Conservation (phyloP, 75 land plant species). For the Selaginella moellendorffii region DNA sequence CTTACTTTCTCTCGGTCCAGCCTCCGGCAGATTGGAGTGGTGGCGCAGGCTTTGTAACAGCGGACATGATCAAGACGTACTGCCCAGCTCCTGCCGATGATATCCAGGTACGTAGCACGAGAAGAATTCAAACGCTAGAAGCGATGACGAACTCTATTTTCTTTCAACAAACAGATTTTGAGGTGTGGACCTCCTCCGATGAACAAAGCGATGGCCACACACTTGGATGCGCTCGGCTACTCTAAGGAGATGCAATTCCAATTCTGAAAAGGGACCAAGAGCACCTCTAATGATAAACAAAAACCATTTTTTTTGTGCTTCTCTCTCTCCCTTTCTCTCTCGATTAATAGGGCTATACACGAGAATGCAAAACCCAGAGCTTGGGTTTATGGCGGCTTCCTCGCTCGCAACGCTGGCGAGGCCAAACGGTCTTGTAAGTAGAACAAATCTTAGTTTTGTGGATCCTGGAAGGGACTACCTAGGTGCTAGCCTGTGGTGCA, state of each 20-base stretch:
- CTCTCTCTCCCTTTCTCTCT: too few relatives aligned
- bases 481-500: too few relatives aligned
- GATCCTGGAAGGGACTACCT: too few relatives aligned
- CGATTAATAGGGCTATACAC: too few relatives aligned
- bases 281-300: too few relatives aligned
- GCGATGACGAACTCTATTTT: neutral
- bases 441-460: too few relatives aligned
- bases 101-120: slow-evolving; percentile 40
- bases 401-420: too few relatives aligned
- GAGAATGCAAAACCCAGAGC: too few relatives aligned
- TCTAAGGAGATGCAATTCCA: slow-evolving; percentile 84
- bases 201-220: slow-evolving; percentile 87
- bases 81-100: slow-evolving; percentile 74
- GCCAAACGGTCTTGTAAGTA: too few relatives aligned
- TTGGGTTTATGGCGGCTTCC: too few relatives aligned
- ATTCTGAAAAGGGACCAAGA: slow-evolving; percentile 39
- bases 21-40: slow-evolving; percentile 86
- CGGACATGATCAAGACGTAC: slow-evolving; percentile 70
- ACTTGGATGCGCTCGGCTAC: slow-evolving; percentile 69
- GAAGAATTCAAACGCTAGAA: neutral
- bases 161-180: slow-evolving; percentile 75
- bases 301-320: too few relatives aligned
- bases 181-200: slow-evolving; percentile 92
- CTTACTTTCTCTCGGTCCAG: slow-evolving; percentile 24
- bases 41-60: slow-evolving; percentile 80